Evolutionary conservation across 129 eudicot genomes (phyloP), one percentile per base, ranked within the genome.

Genomic region (Smallanthus sonchifolius): DNA sequence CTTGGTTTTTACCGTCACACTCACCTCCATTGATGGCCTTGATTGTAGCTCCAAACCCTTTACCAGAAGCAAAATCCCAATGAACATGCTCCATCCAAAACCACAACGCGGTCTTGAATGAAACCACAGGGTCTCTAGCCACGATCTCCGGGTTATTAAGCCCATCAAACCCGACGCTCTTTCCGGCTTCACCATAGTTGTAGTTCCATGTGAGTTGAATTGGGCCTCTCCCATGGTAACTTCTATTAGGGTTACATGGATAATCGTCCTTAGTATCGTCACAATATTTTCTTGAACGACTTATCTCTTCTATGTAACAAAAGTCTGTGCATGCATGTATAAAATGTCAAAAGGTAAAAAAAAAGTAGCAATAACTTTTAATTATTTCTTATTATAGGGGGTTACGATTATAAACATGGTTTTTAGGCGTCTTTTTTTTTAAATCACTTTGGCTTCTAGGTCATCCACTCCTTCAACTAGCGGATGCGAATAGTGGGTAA

Each of bases 71-170:
- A 17, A 79, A 63, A 19, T 49, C 61, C 49, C 62, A 44, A 44
- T 72, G 83, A 72, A 32, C 66, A 30, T 52, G 49, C 38, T 70
- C 71, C 82, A 78, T 61, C 82, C 82, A 78, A 51, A 62, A 71
- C 82, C 82, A 78, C 47, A 78, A 35, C 1, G 82, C 76, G 20
- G 82, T 78, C 72, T 47, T 69, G 64, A 77, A 77, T 0, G 82
- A 77, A 47, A 77, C 39, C 64, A 77, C 71, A 0, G 36, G 47
- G 64, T 77, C 70, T 14, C 36, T 61, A 30, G 71, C 82, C 71
- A 77, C 82, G 48, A 70, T 70, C 0, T 71, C 82, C 0, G 82
- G 82, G 44, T 71, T 63, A 56, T 71, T 78, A 6, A 77, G 63
- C 19, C 82, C 82, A 2, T 77, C 82, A 4, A 78, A 78, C 55